These are phyloP conservation scores for Syzygium grande DNA, from an alignment of 345 rosid species.

Conservation along the genomic window DNA sequence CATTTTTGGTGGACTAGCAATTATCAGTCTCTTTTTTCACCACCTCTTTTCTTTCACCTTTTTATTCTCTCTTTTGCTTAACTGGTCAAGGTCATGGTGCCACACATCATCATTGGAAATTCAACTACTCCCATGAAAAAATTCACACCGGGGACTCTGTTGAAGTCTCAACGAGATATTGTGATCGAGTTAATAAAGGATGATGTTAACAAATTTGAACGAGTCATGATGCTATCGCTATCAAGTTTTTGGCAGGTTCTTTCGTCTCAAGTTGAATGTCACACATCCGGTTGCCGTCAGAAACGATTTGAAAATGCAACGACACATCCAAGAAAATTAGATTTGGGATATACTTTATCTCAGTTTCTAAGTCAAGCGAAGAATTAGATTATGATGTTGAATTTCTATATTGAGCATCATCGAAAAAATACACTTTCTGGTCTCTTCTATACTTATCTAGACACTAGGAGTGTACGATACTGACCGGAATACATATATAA, in stretches of 20 bases:
- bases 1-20: conserved; percentile 17
- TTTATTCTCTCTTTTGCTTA: neutral
- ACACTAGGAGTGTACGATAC: neutral
- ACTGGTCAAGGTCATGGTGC: conserved; percentile 19
- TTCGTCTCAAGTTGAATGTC: neutral
- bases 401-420: neutral
- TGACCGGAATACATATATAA: neutral
- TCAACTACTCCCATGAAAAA: conserved; percentile 15
- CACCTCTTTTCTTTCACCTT: neutral
- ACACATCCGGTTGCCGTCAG: neutral
- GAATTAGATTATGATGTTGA: neutral
- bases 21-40: neutral
- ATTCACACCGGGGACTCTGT: neutral
- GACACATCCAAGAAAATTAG: neutral
- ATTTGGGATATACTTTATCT: neutral
- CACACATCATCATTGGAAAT: conserved; percentile 25
- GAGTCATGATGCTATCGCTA: neutral
- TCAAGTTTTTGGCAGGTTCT: neutral
- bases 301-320: neutral
- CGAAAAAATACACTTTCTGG: neutral
- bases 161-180: neutral
- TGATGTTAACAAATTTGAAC: neutral
- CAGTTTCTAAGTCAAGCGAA: neutral
- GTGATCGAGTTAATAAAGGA: neutral
- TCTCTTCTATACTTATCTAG: neutral